Percentiles rank a stretch among this genome's conserved stretches.
Evolutionary conservation across 2,329 filamentous ascomycete species (phyloP).

Genomic region (Monilinia fructicola): DNA sequence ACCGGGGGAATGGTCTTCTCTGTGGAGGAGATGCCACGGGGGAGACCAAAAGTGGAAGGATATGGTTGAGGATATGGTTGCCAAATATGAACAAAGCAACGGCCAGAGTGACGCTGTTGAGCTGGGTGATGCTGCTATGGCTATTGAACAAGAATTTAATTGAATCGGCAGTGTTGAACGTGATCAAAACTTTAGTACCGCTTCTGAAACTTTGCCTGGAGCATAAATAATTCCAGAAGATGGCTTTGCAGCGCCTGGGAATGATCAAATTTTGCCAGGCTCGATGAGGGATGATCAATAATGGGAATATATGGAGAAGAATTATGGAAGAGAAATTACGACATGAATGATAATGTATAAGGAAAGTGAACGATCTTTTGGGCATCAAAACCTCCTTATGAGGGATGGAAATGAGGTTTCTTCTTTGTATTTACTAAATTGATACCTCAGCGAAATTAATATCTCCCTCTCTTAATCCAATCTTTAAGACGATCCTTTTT

Average conservation of each 20-base stretch:
- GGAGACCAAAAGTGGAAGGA: conserved; percentile 3
- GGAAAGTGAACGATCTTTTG: not conserved
- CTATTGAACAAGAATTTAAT: not conserved
- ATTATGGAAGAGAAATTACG: not conserved
- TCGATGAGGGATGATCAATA: not conserved
- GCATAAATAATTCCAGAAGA: not conserved
- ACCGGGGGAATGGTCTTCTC: conserved; percentile 28
- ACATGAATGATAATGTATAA: conserved; percentile 1
- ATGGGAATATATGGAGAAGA: not conserved
- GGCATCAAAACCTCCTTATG: not conserved
- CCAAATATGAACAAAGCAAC: conserved; percentile 4
- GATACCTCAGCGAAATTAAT: not conserved
- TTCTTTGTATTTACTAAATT: not conserved
- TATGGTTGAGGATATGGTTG: not conserved
- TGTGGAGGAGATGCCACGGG: conserved; percentile 29
- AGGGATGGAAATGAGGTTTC: no score
- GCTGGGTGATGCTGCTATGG: conserved; percentile 5
- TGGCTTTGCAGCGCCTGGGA: not conserved
- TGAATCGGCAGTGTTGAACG: not conserved
- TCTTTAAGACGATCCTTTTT: not conserved
- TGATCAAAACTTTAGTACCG: not conserved
- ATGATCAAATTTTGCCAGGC: not conserved
- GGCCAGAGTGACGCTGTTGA: not conserved
- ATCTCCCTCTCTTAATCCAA: not conserved
- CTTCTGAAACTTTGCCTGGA: not conserved